Conservation (phyloP, 768 basidiomycete species). For the Pisolithus tinctorius region DNA sequence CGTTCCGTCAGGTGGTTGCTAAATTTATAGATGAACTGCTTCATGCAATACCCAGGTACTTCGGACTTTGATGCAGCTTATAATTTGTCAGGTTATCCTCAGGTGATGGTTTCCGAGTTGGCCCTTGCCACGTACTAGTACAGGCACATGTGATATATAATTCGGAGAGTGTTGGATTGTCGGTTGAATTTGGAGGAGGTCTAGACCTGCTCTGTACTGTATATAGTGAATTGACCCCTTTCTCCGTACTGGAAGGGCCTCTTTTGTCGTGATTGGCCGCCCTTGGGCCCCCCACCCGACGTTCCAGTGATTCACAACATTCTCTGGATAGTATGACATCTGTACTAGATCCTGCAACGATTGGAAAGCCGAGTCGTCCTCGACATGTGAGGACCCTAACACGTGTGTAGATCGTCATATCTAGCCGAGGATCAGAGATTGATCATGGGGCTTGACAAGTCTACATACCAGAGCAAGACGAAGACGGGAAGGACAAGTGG, state of each 20-base stretch:
- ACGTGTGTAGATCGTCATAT: constrained; percentile 29
- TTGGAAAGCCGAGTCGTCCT: constrained; percentile 48
- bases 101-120: too few species aligned
- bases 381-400: constrained; percentile 67
- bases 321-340: constrained; percentile 44
- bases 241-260: neutral
- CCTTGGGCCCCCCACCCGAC: neutral
- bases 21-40: constrained; percentile 3
- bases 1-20: neutral
- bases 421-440: neutral
- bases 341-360: constrained; percentile 55
- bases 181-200: neutral
- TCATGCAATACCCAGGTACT: constrained; percentile 9
- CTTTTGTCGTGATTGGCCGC: too few species aligned
- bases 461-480: constrained; percentile 73
- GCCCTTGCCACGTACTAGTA: neutral
- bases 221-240: neutral
- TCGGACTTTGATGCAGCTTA: constrained; percentile 8
- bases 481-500: constrained; percentile 77
- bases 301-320: neutral
- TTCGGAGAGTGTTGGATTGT: too few species aligned
- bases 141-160: neutral
- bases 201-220: neutral
- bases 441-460: constrained; percentile 37
- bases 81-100: neutral